A percentile compares a stretch with the other conserved stretches of the same genome.
Conservation (phyloP, 148 eudicot species). For the Silene uniflora region DNA sequence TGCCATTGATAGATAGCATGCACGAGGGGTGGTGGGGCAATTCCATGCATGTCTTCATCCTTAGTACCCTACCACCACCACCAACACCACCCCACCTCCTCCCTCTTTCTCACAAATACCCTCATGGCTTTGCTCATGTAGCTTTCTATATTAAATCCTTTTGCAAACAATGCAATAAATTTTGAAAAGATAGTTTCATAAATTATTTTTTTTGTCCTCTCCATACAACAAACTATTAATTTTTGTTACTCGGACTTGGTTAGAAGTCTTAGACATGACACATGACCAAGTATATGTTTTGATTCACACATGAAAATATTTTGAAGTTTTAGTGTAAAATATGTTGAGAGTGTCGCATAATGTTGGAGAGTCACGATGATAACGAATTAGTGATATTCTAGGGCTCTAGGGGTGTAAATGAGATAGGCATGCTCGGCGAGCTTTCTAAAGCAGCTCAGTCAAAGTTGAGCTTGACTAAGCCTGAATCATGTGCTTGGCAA, state of each 20-base stretch:
- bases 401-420: too few relatives aligned
- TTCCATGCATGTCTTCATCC: conserved; percentile 37
- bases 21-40: conserved; percentile 57
- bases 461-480: too few relatives aligned
- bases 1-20: conserved; percentile 44
- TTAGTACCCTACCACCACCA: conserved; percentile 24
- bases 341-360: neutral
- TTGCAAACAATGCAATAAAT: neutral
- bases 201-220: neutral
- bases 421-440: too few relatives aligned
- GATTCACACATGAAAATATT: neutral
- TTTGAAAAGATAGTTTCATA: neutral
- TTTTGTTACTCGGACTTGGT: neutral
- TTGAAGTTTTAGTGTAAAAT: too few relatives aligned
- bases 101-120: conserved; percentile 26
- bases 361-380: too few relatives aligned
- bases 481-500: too few relatives aligned
- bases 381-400: too few relatives aligned
- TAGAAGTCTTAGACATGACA: neutral
- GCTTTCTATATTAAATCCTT: conserved; percentile 5
- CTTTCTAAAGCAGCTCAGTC: too few relatives aligned
- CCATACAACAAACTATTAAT: neutral
- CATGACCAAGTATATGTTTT: neutral
- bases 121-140: conserved; percentile 15
- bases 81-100: neutral